Conservation (phyloP, 2,329 filamentous ascomycete genomes). For the Clonostachys solani region DNA sequence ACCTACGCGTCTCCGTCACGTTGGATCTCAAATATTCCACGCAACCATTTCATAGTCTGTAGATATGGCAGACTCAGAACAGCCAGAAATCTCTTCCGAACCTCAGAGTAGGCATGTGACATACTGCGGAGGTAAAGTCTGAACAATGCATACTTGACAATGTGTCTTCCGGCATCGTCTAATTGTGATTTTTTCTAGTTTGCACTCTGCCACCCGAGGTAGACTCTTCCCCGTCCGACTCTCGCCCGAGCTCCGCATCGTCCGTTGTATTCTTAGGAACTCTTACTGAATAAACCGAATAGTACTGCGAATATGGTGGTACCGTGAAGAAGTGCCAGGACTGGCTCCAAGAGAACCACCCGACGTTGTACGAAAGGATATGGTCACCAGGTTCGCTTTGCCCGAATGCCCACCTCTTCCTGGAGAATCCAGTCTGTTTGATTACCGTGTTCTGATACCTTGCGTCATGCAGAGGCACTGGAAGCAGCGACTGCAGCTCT, state of each 20-base stretch:
- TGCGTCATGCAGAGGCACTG: slow-evolving; percentile 58
- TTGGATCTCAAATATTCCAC: background rate
- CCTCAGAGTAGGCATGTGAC: slow-evolving; percentile 46
- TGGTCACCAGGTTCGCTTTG: slow-evolving; percentile 73
- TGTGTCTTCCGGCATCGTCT: background rate
- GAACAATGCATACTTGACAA: background rate
- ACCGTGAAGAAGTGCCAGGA: slow-evolving; percentile 96
- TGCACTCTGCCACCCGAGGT: slow-evolving; percentile 65
- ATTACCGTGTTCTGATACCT: slow-evolving; percentile 1
- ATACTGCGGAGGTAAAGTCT: slow-evolving; percentile 53
- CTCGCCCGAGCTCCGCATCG: background rate
- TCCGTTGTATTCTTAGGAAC: background rate
- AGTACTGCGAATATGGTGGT: slow-evolving; percentile 99
- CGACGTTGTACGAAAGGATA: slow-evolving; percentile 69
- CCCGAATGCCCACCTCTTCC: background rate
- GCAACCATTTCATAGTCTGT: slow-evolving; percentile 2
- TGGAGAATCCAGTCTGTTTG: background rate
- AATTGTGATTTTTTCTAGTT: slow-evolving; percentile 32
- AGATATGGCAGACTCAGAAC: slow-evolving; percentile 51
- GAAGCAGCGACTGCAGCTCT: slow-evolving; percentile 81
- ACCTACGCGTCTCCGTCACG: slow-evolving; percentile 7
- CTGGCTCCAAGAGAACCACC: slow-evolving; percentile 78
- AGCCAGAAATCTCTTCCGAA: slow-evolving; percentile 36
- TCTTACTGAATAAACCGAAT: slow-evolving; percentile 15
- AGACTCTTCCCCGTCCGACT: slow-evolving; percentile 13